phyloP scores from a whole-genome alignment of 768 basidiomycete genomes.

The Suillus hirtellus region DNA sequence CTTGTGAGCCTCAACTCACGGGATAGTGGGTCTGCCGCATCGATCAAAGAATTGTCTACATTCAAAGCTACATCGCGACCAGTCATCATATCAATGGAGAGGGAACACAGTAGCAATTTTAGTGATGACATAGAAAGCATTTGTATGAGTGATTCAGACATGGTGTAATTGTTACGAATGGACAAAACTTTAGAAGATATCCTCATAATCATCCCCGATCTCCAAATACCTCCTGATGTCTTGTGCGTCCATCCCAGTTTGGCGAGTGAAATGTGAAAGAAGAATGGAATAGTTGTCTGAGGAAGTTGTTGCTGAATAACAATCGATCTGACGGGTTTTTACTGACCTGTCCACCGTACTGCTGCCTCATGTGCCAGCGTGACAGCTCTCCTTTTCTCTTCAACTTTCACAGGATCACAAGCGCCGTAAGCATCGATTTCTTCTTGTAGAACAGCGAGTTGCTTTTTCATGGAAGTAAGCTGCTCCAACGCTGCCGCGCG shows the following conservation, averaged over 20 bases:
- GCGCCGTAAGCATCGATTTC: constrained; percentile 81
- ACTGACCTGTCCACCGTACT: constrained; percentile 85
- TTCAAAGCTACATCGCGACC: constrained; percentile 1
- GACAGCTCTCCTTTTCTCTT: constrained; percentile 71
- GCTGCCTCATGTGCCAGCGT: constrained; percentile 82
- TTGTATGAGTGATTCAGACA: not conserved
- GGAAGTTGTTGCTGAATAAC: not conserved
- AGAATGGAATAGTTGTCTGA: constrained; percentile 73
- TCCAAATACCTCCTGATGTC: constrained; percentile 70
- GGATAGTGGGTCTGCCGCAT: not conserved
- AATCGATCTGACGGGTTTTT: not conserved
- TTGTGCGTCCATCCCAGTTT: constrained; percentile 54
- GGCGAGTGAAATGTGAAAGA: constrained; percentile 63
- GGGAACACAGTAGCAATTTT: not conserved
- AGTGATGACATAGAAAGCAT: not conserved
- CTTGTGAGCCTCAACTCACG: constrained; percentile 34
- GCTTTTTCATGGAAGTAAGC: constrained; percentile 49
- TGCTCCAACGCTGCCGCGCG: constrained; percentile 54
- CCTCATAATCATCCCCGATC: constrained; percentile 75
- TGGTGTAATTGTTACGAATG: not conserved
- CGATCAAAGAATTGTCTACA: not conserved
- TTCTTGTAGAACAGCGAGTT: constrained; percentile 51
- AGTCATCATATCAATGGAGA: not conserved
- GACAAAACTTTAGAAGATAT: constrained; percentile 46
- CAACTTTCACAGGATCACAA: constrained; percentile 81